Conservation (phyloP, 148 eudicot genomes). For the Amaranthus cruentus region DNA sequence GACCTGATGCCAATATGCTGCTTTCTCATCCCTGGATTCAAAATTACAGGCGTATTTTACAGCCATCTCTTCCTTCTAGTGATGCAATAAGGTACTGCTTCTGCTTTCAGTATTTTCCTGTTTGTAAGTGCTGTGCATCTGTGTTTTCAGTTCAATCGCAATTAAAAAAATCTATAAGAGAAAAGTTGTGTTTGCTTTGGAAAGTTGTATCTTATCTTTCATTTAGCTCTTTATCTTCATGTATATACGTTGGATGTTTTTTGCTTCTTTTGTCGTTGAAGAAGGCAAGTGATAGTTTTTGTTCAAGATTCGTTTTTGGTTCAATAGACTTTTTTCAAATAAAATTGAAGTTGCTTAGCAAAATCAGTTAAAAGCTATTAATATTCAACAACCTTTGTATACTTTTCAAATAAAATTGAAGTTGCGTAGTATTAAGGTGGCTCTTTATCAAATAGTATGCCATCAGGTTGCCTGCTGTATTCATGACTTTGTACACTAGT, state of each 20-base stretch:
- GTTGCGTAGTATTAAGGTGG: too few relatives aligned
- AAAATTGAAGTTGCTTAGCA: too few relatives aligned
- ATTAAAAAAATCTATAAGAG: too few relatives aligned
- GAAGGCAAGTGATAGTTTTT: neutral
- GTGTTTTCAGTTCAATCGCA: too few relatives aligned
- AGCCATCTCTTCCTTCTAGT: slow-evolving; percentile 68
- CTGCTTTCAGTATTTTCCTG: neutral
- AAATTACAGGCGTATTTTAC: slow-evolving; percentile 86
- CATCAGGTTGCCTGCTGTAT: neutral
- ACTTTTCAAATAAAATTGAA: too few relatives aligned
- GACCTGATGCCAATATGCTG: slow-evolving; percentile 94
- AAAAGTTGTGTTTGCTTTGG: neutral
- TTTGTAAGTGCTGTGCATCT: neutral
- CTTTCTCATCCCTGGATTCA: slow-evolving; percentile 97
- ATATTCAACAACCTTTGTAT: too few relatives aligned
- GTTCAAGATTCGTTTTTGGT: neutral
- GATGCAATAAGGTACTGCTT: slow-evolving; percentile 64
- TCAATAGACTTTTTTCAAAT: neutral
- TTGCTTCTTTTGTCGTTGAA: neutral
- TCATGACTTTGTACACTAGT: neutral
- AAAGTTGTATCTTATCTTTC: slow-evolving; percentile 4
- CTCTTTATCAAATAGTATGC: too few relatives aligned
- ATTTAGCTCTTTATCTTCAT: neutral
- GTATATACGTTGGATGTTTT: neutral
- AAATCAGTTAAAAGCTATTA: too few relatives aligned